Base-by-base conservation (phyloP, 106 monocot genomes). In the Apostasia shenzhenica region DNA sequence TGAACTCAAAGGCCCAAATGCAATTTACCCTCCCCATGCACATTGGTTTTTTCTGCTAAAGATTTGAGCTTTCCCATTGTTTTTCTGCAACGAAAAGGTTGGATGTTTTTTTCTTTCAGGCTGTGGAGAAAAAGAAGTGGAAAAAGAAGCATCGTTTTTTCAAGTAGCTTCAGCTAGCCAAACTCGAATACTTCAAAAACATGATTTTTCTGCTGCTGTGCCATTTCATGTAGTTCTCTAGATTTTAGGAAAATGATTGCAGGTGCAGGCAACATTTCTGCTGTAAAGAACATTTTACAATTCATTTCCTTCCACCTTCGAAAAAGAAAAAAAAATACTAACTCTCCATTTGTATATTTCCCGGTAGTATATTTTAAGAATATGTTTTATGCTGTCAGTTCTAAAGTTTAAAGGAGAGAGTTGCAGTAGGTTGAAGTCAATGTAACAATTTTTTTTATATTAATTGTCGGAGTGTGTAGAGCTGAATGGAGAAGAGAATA, bases 81-180 rank as follows among this genome's bases (percentile, higher is more conserved):
- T 14, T 13, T 12, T 14, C 7, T 13, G 57, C 52, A 52, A 6
- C 52, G 10, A 13, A 9, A 13, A 8, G n/a, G 10, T 13, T 14
- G 6, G 7, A 62, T 45, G 45, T 62, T 40, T 14, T 14, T 39
- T 57, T 48, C 45, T 58, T 59, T 45, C 69, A 69, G 69, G 69
- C 69, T 41, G 43, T 69, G 52, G 69, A 69, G 55, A 69, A 69
- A 51, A 69, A 56, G 55, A 69, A 70, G 48, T 57, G 70, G 47
- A 70, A 38, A 48, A 70, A 70, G 58, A 59, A 59, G 14, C 6
- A 58, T 59, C 57, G 57, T 37, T 70, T 70, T 38, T 70, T 70
- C 59, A 70, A 57, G 10, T 53, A 51, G 9, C 6, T 9, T 51
- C 4, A 51, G 51, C 6, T 51, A 51, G 51, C 9, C 51, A 59